Conservation (phyloP, 2,329 filamentous ascomycete genomes). For the Colletotrichum agaves region DNA sequence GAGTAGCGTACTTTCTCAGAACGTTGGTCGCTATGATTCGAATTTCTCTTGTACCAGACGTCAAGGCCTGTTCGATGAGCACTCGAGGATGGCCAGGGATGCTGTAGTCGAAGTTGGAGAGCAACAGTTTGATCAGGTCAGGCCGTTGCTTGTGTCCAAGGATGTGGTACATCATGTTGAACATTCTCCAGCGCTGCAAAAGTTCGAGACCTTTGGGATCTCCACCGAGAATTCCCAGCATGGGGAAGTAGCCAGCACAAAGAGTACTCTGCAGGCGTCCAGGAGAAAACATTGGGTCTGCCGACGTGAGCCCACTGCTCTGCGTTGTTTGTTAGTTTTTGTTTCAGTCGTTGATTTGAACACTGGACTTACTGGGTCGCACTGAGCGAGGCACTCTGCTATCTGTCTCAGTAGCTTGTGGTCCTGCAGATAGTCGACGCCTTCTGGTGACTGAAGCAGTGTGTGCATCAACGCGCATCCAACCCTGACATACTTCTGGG, state of each 20-base stretch:
- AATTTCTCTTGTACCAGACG: conserved; percentile 89
- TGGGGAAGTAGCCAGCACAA: conserved; percentile 91
- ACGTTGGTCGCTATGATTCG: conserved; percentile 90
- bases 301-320: conserved; percentile 80
- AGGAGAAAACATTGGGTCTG: conserved; percentile 87
- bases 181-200: conserved; percentile 95
- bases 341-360: background rate
- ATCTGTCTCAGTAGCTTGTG: conserved; percentile 95
- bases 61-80: conserved; percentile 92
- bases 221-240: conserved; percentile 87
- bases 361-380: conserved; percentile 76
- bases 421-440: conserved; percentile 84
- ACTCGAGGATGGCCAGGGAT: conserved; percentile 90
- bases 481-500: conserved; percentile 91
- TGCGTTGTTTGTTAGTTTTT: conserved; percentile 43
- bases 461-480: conserved; percentile 91
- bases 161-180: conserved; percentile 99
- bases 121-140: conserved; percentile 87
- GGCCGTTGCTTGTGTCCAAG: conserved; percentile 90
- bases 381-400: conserved; percentile 94
- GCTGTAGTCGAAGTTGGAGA: conserved; percentile 93
- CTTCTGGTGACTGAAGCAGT: conserved; percentile 85
- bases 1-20: conserved; percentile 84
- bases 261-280: conserved; percentile 88
- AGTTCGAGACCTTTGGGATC: conserved; percentile 87